A percentile compares a stretch with the other conserved stretches of the same genome.
These are phyloP conservation scores for Kwoniella shandongensis DNA, from an alignment of 768 basidiomycete genomes.

Conservation along the genomic window DNA sequence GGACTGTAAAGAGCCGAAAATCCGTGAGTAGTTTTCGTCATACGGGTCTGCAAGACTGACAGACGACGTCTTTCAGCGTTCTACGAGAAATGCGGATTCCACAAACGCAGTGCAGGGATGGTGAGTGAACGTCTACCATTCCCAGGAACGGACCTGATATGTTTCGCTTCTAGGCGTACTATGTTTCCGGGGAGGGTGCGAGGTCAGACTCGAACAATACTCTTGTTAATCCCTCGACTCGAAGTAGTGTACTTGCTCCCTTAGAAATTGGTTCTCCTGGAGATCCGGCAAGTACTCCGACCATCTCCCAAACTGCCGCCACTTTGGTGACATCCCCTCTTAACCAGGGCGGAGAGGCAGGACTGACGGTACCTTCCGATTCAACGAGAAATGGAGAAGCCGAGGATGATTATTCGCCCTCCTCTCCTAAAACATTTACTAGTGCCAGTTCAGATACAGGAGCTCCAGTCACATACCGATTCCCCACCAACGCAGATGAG, in stretches of 20 bases:
- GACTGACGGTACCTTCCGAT: not conserved
- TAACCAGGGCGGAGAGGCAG: too few species aligned
- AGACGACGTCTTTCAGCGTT: conserved; percentile 65
- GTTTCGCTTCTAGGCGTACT: conserved; percentile 6
- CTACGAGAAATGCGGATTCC: conserved; percentile 80
- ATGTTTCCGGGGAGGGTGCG: not conserved
- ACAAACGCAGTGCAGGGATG: conserved; percentile 49
- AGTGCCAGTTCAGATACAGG: conserved; percentile 22
- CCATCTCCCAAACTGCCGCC: not conserved
- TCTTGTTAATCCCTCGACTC: too few species aligned
- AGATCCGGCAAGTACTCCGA: not conserved
- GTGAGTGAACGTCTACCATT: conserved; percentile 52
- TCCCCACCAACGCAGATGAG: conserved; percentile 10
- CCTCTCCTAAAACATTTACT: conserved; percentile 19
- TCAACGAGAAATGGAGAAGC: too few species aligned
- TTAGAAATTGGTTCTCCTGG: not conserved
- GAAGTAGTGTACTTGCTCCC: too few species aligned
- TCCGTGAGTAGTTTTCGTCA: conserved; percentile 64
- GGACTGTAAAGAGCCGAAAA: conserved; percentile 84
- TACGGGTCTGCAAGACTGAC: conserved; percentile 3
- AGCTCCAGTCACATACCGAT: conserved; percentile 23
- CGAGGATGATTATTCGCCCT: not conserved
- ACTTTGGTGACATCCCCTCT: too few species aligned
- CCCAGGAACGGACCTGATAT: not conserved
- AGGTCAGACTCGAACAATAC: too few species aligned